These are phyloP conservation scores for Alternaria incomplexa DNA, from an alignment of 2,329 filamentous ascomycete species.

Conservation along the genomic window DNA sequence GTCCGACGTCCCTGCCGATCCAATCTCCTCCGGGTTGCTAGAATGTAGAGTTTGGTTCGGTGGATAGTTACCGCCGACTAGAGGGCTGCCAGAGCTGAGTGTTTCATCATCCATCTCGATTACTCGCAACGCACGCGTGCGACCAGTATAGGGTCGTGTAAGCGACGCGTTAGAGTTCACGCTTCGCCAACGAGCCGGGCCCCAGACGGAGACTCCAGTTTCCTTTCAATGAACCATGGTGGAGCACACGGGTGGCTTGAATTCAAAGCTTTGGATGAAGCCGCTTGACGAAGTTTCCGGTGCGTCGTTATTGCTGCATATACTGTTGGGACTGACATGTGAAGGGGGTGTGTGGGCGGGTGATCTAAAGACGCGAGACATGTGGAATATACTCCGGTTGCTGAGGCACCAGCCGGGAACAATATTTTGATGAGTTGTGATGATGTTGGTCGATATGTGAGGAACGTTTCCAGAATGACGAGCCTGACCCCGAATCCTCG, in stretches of 20 bases:
- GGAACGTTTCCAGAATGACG: not conserved
- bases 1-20: conserved; percentile 11
- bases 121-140: not conserved
- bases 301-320: not conserved
- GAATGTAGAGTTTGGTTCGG: conserved; percentile 8
- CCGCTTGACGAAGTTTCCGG: conserved; percentile 8
- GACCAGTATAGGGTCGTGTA: not conserved
- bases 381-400: not conserved
- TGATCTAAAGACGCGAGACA: not conserved
- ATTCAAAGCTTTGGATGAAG: conserved; percentile 4
- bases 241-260: conserved; percentile 11
- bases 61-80: conserved; percentile 14
- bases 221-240: conserved; percentile 12
- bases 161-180: conserved; percentile 8
- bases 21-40: conserved; percentile 3
- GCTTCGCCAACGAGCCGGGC: conserved; percentile 7
- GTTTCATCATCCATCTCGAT: conserved; percentile 8
- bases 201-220: not conserved
- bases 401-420: not conserved
- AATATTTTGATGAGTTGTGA: not conserved
- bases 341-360: not conserved
- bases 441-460: not conserved
- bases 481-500: not conserved
- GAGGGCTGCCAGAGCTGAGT: conserved; percentile 3
- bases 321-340: conserved; percentile 1